Evolutionary conservation across 768 basidiomycete genomes (phyloP).

Genomic region (Lanmaoa pseudosensibilis): DNA sequence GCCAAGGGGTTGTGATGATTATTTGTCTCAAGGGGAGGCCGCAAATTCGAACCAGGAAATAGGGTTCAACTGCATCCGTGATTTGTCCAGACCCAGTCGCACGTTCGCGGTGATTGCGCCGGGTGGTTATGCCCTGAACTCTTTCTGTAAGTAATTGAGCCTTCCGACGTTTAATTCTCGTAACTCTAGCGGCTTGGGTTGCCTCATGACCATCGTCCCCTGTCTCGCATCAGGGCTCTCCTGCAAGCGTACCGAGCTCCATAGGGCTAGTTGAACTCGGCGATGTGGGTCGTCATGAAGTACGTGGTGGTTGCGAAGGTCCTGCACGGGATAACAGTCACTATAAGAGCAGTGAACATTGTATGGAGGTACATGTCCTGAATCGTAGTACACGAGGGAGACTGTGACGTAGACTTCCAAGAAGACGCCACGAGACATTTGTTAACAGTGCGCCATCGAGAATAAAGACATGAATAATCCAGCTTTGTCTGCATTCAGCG

Average conservation of each 20-base stretch:
- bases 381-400: background rate
- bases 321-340: background rate
- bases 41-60: too few species aligned
- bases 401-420: background rate
- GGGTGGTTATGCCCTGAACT: background rate
- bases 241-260: background rate
- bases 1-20: too few species aligned
- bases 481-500: background rate
- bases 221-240: background rate
- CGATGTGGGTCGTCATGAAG: background rate
- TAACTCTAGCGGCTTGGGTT: background rate
- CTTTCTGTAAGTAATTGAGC: background rate
- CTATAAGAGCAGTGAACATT: background rate
- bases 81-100: background rate
- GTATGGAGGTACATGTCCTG: background rate
- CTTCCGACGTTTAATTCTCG: too few species aligned
- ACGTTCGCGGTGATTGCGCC: background rate
- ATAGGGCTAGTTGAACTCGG: background rate
- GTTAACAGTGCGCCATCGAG: too few species aligned
- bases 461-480: background rate
- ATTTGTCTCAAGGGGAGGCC: background rate
- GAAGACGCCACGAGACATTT: background rate
- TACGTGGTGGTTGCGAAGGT: background rate
- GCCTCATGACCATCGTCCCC: background rate
- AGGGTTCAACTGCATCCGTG: background rate